phyloP scores from a whole-genome alignment of 2,329 filamentous ascomycete species.

The Exophiala oligosperma region DNA sequence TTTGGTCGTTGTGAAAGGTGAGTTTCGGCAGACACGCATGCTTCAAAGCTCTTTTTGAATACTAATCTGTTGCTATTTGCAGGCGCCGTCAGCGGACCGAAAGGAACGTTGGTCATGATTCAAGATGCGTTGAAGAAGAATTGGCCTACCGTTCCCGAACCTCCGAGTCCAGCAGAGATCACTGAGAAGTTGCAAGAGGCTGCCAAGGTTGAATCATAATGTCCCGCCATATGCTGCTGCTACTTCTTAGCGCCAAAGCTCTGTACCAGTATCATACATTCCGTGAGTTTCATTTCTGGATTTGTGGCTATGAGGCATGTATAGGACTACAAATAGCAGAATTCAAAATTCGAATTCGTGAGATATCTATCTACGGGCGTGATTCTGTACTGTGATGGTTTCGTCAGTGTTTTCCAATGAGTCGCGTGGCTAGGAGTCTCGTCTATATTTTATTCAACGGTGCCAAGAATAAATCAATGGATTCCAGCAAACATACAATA shows the following conservation, averaged over 20 bases:
- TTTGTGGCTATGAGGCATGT: not conserved
- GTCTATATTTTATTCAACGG: not conserved
- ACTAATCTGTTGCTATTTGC: not conserved
- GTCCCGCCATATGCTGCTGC: no score
- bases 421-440: no score
- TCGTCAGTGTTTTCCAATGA: not conserved
- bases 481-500: not conserved
- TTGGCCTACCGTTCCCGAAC: slow-evolving; percentile 56
- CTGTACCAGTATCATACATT: slow-evolving; percentile 17
- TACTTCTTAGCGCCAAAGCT: slow-evolving; percentile 1
- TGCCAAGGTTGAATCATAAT: slow-evolving; percentile 15
- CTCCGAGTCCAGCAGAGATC: slow-evolving; percentile 13
- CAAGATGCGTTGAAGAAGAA: slow-evolving; percentile 91
- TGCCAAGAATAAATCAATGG: not conserved
- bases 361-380: not conserved
- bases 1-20: slow-evolving; percentile 83
- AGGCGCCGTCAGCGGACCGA: slow-evolving; percentile 80
- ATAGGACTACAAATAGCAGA: not conserved
- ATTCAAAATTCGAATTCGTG: no score
- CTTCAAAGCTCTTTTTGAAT: not conserved
- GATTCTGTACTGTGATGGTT: not conserved
- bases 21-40: slow-evolving; percentile 17
- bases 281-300: not conserved
- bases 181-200: slow-evolving; percentile 15
- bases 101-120: slow-evolving; percentile 79